Conservation (phyloP, 225 moss, liverwort and hornwort genomes). For the Physcomitrellopsis africana region DNA sequence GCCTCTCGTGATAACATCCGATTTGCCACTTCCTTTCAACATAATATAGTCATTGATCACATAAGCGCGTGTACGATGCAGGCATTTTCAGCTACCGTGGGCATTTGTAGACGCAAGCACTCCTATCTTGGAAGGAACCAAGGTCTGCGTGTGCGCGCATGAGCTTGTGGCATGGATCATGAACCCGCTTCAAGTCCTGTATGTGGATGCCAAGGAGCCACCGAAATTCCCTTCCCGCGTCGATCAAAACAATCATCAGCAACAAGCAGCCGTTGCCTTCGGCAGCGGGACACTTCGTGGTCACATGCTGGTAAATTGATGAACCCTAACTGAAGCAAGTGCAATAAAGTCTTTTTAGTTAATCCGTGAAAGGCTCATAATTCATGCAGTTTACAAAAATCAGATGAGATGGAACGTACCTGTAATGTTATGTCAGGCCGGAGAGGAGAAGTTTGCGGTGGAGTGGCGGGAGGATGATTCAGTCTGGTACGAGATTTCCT, state of each 20-base stretch:
- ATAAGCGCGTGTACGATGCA: constrained; percentile 29
- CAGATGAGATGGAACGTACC: too few relatives aligned
- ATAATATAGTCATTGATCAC: neutral
- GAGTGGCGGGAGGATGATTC: constrained; percentile 90
- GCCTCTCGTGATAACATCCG: too few relatives aligned
- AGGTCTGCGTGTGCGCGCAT: constrained; percentile 76
- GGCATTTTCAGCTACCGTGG: constrained; percentile 91
- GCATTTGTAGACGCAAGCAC: constrained; percentile 71
- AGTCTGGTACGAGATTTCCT: constrained; percentile 92
- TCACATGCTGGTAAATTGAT: constrained; percentile 76
- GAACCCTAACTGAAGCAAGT: too few relatives aligned
- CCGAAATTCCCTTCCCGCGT: constrained; percentile 1
- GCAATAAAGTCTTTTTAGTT: too few relatives aligned
- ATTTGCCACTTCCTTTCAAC: neutral
- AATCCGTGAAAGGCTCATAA: too few relatives aligned
- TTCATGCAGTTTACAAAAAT: too few relatives aligned
- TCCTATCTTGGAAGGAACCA: constrained; percentile 64
- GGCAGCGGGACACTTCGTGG: constrained; percentile 81
- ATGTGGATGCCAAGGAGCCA: constrained; percentile 60
- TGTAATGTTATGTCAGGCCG: constrained; percentile 59
- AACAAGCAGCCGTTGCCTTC: constrained; percentile 58
- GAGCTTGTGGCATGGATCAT: constrained; percentile 82
- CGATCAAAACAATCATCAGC: constrained; percentile 19
- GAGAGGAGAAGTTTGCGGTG: constrained; percentile 86
- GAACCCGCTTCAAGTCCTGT: constrained; percentile 81